Evolutionary conservation across 257 asterid genomes (phyloP).

Genomic region (Solanum acaule): DNA sequence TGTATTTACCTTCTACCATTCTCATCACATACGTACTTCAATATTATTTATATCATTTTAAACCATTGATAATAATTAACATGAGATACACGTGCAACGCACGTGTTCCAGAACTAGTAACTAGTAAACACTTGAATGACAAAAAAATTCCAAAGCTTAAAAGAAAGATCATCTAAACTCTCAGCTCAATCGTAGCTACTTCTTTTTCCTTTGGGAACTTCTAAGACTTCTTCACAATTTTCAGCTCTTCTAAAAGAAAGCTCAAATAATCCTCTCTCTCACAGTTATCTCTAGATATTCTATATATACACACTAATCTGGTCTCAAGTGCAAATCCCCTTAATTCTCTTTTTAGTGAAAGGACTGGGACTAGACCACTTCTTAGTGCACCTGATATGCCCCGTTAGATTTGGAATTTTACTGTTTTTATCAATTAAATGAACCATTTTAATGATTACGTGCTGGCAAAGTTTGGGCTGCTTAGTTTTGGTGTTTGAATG

Average conservation of each 20-base stretch:
- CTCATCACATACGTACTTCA: no score
- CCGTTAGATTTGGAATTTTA: not conserved
- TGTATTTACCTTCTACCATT: no score
- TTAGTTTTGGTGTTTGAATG: not conserved
- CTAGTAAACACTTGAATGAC: not conserved
- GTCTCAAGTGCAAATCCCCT: not conserved
- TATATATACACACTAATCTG: not conserved
- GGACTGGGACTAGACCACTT: not conserved
- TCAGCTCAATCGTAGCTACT: not conserved
- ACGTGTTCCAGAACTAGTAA: not conserved
- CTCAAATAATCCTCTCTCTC: not conserved
- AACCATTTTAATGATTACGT: not conserved
- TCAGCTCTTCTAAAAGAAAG: not conserved
- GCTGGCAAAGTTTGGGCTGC: not conserved
- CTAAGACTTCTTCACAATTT: not conserved
- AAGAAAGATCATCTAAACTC: not conserved
- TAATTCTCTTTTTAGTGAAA: not conserved
- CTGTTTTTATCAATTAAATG: not conserved
- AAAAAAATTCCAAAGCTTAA: not conserved
- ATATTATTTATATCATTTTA: no score
- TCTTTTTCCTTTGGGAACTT: not conserved
- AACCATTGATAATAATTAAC: no score
- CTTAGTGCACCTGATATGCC: not conserved
- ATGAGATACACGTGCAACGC: no score
- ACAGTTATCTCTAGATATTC: not conserved